phyloP scores from a whole-genome alignment of 1,284 basidiomycete species.

The Rhodotorula sp. region DNA sequence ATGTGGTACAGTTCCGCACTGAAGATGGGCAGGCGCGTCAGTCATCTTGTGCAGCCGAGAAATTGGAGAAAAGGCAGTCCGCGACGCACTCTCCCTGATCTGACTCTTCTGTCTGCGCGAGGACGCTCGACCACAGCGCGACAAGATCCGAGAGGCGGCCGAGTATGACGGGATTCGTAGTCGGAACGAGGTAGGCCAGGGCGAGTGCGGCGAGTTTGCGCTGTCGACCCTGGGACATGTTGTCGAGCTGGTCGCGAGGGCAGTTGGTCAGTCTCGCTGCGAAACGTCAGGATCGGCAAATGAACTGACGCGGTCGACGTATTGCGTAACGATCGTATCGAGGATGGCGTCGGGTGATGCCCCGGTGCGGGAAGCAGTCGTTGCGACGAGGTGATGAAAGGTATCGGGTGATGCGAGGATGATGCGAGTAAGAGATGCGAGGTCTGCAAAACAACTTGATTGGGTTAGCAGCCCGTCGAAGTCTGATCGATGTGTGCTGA shows the following conservation, averaged over 20 bases:
- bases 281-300: not conserved
- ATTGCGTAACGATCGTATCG: slow-evolving; percentile 27
- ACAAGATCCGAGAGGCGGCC: slow-evolving; percentile 38
- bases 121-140: slow-evolving; percentile 38
- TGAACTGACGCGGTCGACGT: slow-evolving; percentile 39
- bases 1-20: slow-evolving; percentile 43
- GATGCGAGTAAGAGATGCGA: slow-evolving; percentile 39
- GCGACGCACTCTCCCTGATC: slow-evolving; percentile 41
- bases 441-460: slow-evolving; percentile 16
- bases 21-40: not conserved
- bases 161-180: slow-evolving; percentile 31
- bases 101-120: slow-evolving; percentile 43
- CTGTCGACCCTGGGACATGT: slow-evolving; percentile 40
- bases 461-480: not conserved
- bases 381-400: slow-evolving; percentile 37
- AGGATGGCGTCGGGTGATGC: slow-evolving; percentile 30
- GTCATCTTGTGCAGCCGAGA: too few relatives aligned
- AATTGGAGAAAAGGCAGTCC: not conserved
- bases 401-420: slow-evolving; percentile 32
- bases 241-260: slow-evolving; percentile 40
- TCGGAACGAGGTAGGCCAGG: slow-evolving; percentile 33
- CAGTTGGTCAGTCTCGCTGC: not conserved
- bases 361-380: slow-evolving; percentile 15
- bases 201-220: slow-evolving; percentile 45
- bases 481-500: too few relatives aligned